These are phyloP conservation scores for Coemansia sp. DNA, from an alignment of 192 early-diverging fungal genomes.

Conservation along the genomic window DNA sequence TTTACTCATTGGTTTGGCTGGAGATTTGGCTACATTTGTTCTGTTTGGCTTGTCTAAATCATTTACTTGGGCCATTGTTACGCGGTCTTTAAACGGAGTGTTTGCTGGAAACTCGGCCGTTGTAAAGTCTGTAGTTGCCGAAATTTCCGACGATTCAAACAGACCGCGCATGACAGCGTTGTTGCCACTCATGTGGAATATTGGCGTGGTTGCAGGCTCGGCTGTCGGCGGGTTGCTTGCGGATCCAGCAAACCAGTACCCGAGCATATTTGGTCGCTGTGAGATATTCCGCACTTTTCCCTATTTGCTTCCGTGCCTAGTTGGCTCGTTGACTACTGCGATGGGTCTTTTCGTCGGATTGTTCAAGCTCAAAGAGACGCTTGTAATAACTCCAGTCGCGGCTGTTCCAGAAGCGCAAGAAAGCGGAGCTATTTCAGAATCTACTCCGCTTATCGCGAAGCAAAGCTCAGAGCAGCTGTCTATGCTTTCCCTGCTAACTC, in stretches of 20 bases:
- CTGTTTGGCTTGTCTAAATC: constrained; percentile 71
- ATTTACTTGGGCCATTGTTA: constrained; percentile 58
- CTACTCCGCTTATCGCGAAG: constrained; percentile 10
- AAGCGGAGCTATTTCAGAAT: not conserved
- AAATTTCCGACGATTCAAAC: constrained; percentile 79
- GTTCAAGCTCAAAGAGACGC: constrained; percentile 62
- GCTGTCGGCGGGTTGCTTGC: constrained; percentile 75
- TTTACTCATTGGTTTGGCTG: constrained; percentile 69
- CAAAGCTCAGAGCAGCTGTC: not conserved
- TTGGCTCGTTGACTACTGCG: constrained; percentile 61
- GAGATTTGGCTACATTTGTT: constrained; percentile 64
- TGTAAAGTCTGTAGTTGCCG: constrained; percentile 76
- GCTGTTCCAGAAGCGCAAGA: not conserved
- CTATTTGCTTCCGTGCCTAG: constrained; percentile 80
- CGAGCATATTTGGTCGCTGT: constrained; percentile 58
- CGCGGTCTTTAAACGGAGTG: constrained; percentile 64
- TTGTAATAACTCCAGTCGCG: not conserved
- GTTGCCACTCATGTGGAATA: constrained; percentile 67
- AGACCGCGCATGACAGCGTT: constrained; percentile 68
- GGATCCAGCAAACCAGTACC: constrained; percentile 66
- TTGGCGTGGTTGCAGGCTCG: constrained; percentile 65
- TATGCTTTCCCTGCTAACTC: constrained; percentile 19
- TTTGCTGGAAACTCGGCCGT: constrained; percentile 77
- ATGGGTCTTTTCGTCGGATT: constrained; percentile 64
- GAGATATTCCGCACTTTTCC: constrained; percentile 65